Conservation (phyloP, 2,329 filamentous ascomycete species). For the Coniochaeta sp. region DNA sequence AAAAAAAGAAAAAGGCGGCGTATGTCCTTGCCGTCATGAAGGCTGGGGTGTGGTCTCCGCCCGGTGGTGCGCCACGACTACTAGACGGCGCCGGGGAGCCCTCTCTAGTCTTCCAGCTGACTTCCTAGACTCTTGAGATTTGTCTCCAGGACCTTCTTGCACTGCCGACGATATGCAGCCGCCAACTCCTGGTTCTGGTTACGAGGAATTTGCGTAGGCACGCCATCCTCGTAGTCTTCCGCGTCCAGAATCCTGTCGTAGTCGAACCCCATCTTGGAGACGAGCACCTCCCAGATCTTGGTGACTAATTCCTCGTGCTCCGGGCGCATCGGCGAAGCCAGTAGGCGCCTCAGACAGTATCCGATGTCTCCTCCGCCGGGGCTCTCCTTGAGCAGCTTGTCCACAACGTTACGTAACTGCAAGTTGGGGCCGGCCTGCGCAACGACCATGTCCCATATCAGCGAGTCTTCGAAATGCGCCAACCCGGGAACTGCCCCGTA, state of each 20-base stretch:
- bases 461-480: constrained; percentile 42
- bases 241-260: constrained; percentile 36
- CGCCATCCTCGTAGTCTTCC: constrained; percentile 33
- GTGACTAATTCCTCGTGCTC: constrained; percentile 25
- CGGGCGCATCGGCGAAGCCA: constrained; percentile 29
- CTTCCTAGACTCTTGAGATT: constrained; percentile 15
- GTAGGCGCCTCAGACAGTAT: constrained; percentile 15
- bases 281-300: constrained; percentile 24
- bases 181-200: constrained; percentile 41
- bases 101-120: background rate
- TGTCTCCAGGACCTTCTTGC: constrained; percentile 37
- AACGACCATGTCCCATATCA: constrained; percentile 40
- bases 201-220: constrained; percentile 17
- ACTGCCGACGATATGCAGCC: constrained; percentile 39
- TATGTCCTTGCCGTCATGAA: no score
- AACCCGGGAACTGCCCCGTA: constrained; percentile 29
- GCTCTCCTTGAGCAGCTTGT: constrained; percentile 5
- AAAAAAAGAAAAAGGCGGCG: no score
- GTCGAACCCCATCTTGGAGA: constrained; percentile 29
- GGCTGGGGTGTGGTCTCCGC: no score
- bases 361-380: constrained; percentile 18
- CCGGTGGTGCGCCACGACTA: no score
- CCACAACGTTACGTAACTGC: background rate
- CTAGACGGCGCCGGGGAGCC: no score
- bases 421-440: constrained; percentile 18